These are phyloP conservation scores for Piloderma croceum DNA, from an alignment of 768 basidiomycete species.

Conservation along the genomic window DNA sequence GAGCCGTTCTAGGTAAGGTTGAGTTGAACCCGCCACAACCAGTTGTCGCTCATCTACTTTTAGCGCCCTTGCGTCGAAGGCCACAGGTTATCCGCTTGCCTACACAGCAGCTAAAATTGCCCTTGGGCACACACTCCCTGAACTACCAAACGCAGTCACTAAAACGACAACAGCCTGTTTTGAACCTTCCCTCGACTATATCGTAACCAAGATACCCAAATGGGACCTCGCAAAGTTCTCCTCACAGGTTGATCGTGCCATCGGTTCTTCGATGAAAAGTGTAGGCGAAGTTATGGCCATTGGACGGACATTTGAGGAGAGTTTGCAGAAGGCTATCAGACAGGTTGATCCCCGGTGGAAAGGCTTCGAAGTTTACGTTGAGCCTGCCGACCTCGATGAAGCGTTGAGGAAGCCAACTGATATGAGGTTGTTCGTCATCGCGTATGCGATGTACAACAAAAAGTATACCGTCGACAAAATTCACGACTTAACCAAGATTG, in stretches of 20 bases:
- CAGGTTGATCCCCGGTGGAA: slow-evolving; percentile 96
- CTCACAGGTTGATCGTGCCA: slow-evolving; percentile 85
- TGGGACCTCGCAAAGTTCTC: slow-evolving; percentile 99
- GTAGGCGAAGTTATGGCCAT: slow-evolving; percentile 99
- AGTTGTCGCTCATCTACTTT: slow-evolving; percentile 7
- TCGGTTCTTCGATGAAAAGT: slow-evolving; percentile 98
- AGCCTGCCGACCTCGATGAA: slow-evolving; percentile 78
- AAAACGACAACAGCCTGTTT: slow-evolving; percentile 99
- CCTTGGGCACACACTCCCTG: slow-evolving; percentile 93
- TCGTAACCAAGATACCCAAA: slow-evolving; percentile 99
- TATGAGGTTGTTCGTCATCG: slow-evolving; percentile 93
- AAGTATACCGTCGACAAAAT: slow-evolving; percentile 85
- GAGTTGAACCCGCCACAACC: background rate
- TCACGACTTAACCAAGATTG: slow-evolving; percentile 95
- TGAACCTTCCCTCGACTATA: slow-evolving; percentile 97
- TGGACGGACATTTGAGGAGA: slow-evolving; percentile 97
- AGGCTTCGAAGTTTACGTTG: slow-evolving; percentile 93
- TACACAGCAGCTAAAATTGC: slow-evolving; percentile 99
- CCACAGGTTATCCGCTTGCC: slow-evolving; percentile 97
- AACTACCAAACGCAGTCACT: slow-evolving; percentile 97
- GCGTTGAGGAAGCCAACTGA: slow-evolving; percentile 86
- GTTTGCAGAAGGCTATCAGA: slow-evolving; percentile 95
- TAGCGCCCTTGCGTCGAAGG: slow-evolving; percentile 95
- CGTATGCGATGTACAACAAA: slow-evolving; percentile 95
- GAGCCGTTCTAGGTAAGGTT: slow-evolving; percentile 70